These are phyloP conservation scores for Bretziella fagacearum DNA, from an alignment of 2,329 filamentous ascomycete species.

Conservation along the genomic window DNA sequence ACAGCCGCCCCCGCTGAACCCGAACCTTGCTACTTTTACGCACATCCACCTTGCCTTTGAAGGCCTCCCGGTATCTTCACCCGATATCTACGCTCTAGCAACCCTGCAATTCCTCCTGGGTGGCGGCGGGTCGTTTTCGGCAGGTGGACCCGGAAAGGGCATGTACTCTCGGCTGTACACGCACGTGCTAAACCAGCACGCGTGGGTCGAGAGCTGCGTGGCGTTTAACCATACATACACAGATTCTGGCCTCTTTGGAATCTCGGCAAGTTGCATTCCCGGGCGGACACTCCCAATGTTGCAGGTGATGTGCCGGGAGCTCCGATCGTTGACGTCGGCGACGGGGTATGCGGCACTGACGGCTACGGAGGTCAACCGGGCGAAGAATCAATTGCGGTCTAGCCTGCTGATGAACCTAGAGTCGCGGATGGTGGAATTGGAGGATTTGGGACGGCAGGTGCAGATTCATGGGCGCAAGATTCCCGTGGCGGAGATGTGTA, in stretches of 20 bases:
- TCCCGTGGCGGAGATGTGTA: constrained; percentile 84
- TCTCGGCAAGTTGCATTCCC: constrained; percentile 71
- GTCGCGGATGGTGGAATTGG: constrained; percentile 89
- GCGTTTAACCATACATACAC: constrained; percentile 97
- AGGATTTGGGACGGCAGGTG: constrained; percentile 86
- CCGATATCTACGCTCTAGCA: constrained; percentile 91
- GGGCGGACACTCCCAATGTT: constrained; percentile 67
- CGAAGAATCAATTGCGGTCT: constrained; percentile 90
- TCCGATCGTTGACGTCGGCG: constrained; percentile 60
- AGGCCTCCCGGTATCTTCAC: constrained; percentile 72
- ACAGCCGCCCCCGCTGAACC: constrained; percentile 61
- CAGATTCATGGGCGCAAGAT: constrained; percentile 93
- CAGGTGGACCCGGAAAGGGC: constrained; percentile 90
- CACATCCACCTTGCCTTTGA: constrained; percentile 96
- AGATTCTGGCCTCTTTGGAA: constrained; percentile 88
- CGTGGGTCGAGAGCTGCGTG: constrained; percentile 90
- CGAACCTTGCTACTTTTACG: constrained; percentile 62
- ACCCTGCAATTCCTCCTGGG: constrained; percentile 91
- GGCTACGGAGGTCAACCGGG: constrained; percentile 64
- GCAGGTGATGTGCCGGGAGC: constrained; percentile 85
- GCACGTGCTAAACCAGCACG: constrained; percentile 92
- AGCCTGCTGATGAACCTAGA: constrained; percentile 94
- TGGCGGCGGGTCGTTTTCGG: constrained; percentile 89
- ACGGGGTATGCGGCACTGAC: constrained; percentile 57
- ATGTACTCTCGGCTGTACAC: constrained; percentile 98